Conservation (phyloP, 495 filamentous ascomycete genomes). For the Penicillium bialowiezense region DNA sequence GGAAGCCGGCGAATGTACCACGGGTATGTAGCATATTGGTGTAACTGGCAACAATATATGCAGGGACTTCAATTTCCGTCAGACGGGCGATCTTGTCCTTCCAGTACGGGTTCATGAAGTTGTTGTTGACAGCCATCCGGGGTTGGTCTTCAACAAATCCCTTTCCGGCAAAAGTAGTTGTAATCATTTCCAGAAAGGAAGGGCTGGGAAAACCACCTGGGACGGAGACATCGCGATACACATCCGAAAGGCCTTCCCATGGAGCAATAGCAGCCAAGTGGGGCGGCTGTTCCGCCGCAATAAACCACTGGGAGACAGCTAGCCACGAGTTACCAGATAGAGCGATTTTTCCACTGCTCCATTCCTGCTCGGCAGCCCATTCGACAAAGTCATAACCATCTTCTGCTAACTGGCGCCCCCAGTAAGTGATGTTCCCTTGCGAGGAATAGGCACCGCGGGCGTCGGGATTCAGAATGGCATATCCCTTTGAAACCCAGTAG, state of each 20-base stretch:
- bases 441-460: no score
- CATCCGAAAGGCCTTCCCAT: slow-evolving; percentile 33
- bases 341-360: slow-evolving; percentile 3
- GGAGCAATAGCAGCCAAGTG: slow-evolving; percentile 31
- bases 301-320: slow-evolving; percentile 29
- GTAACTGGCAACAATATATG: slow-evolving; percentile 21
- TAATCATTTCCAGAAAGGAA: no score
- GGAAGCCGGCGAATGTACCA: not conserved
- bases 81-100: slow-evolving; percentile 18
- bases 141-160: no score
- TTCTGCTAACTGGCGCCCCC: no score
- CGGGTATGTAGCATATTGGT: slow-evolving; percentile 7
- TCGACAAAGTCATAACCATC: not conserved
- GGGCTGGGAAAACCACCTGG: not conserved
- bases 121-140: no score
- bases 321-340: slow-evolving; percentile 3
- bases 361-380: not conserved
- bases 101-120: slow-evolving; percentile 17
- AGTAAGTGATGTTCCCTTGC: no score
- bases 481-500: no score
- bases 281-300: slow-evolving; percentile 26
- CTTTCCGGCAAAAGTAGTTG: no score
- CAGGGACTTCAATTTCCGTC: slow-evolving; percentile 15
- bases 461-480: no score
- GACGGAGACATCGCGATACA: slow-evolving; percentile 19